Evolutionary conservation across 371 early-diverging fungal genomes (phyloP).

Genomic region (Mucor lusitanicus): DNA sequence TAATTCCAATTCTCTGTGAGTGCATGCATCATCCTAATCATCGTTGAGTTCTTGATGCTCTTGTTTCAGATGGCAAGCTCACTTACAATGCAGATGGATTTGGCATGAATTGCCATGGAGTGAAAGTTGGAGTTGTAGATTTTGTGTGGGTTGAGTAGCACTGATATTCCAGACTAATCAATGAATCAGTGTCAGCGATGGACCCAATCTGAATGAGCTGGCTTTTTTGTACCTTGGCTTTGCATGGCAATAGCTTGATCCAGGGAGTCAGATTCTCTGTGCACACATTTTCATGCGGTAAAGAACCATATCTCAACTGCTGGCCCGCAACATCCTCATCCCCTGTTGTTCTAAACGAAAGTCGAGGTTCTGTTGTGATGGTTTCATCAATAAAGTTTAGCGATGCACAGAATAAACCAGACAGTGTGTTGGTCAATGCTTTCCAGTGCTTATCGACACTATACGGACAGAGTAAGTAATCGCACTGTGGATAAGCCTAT

Average conservation of each 20-base stretch:
- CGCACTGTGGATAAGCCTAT: neutral
- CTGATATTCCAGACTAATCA: constrained; percentile 78
- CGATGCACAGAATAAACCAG: constrained; percentile 95
- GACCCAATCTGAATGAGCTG: neutral
- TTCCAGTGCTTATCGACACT: constrained; percentile 79
- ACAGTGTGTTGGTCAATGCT: constrained; percentile 86
- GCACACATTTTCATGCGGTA: constrained; percentile 93
- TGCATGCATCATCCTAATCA: constrained; percentile 32
- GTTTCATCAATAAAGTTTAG: constrained; percentile 89
- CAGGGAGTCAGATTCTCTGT: constrained; percentile 98
- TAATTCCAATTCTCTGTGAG: constrained; percentile 37
- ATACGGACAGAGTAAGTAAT: neutral
- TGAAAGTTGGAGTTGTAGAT: constrained; percentile 90
- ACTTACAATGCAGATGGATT: constrained; percentile 58
- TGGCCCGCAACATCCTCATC: constrained; percentile 9
- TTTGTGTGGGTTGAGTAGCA: constrained; percentile 84
- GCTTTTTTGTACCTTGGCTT: constrained; percentile 62
- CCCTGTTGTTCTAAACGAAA: constrained; percentile 55
- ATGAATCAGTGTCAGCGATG: too few species aligned
- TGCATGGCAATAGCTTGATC: constrained; percentile 94
- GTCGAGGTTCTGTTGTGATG: constrained; percentile 70
- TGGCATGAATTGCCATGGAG: constrained; percentile 80
- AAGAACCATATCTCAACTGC: constrained; percentile 71
- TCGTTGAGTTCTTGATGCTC: neutral
- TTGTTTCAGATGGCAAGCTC: neutral